These are phyloP conservation scores for Colletotrichum endophyticum DNA, from an alignment of 2,329 filamentous ascomycete species.

Conservation along the genomic window DNA sequence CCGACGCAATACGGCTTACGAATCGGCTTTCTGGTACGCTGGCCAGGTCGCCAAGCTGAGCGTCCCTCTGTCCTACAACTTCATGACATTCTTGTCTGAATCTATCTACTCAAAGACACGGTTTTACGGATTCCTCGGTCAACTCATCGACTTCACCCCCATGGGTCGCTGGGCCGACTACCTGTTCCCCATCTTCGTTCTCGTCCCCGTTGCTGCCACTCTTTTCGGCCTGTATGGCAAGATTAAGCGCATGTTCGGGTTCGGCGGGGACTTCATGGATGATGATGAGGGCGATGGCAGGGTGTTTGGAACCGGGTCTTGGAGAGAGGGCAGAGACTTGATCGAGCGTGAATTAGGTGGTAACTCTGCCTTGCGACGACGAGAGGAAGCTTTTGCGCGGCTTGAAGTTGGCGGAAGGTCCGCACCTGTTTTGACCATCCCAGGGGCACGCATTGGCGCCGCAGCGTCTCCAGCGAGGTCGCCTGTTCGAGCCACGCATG, in stretches of 20 bases:
- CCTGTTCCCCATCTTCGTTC: slow-evolving; percentile 86
- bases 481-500: slow-evolving; percentile 48
- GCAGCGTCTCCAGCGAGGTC: slow-evolving; percentile 42
- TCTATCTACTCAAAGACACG: slow-evolving; percentile 77
- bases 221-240: slow-evolving; percentile 89
- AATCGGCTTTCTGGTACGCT: slow-evolving; percentile 95
- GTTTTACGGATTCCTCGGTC: slow-evolving; percentile 87
- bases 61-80: slow-evolving; percentile 94
- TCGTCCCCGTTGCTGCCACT: slow-evolving; percentile 84
- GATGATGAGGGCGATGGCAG: slow-evolving; percentile 71
- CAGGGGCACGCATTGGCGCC: slow-evolving; percentile 38
- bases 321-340: slow-evolving; percentile 89
- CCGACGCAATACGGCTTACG: slow-evolving; percentile 86
- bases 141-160: slow-evolving; percentile 81
- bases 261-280: slow-evolving; percentile 75
- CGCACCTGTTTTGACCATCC: slow-evolving; percentile 54
- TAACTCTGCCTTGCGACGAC: slow-evolving; percentile 57
- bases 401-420: slow-evolving; percentile 36
- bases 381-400: slow-evolving; percentile 46
- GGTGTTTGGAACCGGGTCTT: slow-evolving; percentile 78
- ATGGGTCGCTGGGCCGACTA: slow-evolving; percentile 85
- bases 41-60: slow-evolving; percentile 91
- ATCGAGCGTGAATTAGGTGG: slow-evolving; percentile 86
- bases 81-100: slow-evolving; percentile 83
- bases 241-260: slow-evolving; percentile 77